A percentile compares a stretch with the other conserved stretches of the same genome.
Conservation (phyloP, 352 stramenopile species). For the Phytopythium litorale region DNA sequence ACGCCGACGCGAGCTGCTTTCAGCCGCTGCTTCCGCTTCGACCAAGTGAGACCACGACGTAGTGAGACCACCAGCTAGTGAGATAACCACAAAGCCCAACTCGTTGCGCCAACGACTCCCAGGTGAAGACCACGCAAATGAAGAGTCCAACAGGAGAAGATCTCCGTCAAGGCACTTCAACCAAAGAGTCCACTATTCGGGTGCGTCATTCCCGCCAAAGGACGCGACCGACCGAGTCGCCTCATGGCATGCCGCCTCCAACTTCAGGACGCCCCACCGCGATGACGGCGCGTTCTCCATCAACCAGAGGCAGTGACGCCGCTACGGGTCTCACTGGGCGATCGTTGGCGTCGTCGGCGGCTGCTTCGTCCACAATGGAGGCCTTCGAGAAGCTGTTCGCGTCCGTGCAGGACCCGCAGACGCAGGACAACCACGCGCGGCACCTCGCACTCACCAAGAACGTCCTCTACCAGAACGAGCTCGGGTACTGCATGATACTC, state of each 20-base stretch:
- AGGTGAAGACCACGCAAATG: too few species aligned
- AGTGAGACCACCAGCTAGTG: too few species aligned
- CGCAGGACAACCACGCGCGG: slow-evolving; percentile 51
- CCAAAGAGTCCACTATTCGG: neutral
- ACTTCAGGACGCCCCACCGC: neutral
- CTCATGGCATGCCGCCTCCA: neutral
- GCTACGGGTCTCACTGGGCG: too few species aligned
- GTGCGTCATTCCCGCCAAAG: neutral
- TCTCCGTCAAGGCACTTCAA: slow-evolving; percentile 1
- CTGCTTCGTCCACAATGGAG: slow-evolving; percentile 11
- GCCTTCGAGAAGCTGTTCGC: slow-evolving; percentile 68
- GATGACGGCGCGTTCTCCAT: neutral
- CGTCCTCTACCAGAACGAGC: slow-evolving; percentile 69
- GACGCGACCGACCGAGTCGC: neutral
- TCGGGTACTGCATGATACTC: slow-evolving; percentile 25
- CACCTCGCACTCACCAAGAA: slow-evolving; percentile 77
- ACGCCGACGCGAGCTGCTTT: too few species aligned
- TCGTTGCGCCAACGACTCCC: too few species aligned
- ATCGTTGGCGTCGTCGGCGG: too few species aligned
- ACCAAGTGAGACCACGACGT: too few species aligned
- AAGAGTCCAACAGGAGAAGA: neutral
- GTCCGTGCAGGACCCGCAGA: slow-evolving; percentile 58
- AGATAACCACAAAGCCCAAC: too few species aligned
- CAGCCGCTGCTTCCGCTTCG: too few species aligned
- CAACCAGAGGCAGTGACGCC: neutral